These are phyloP conservation scores for Trypanosoma caninum DNA, from an alignment of 208 protist species.

Conservation along the genomic window DNA sequence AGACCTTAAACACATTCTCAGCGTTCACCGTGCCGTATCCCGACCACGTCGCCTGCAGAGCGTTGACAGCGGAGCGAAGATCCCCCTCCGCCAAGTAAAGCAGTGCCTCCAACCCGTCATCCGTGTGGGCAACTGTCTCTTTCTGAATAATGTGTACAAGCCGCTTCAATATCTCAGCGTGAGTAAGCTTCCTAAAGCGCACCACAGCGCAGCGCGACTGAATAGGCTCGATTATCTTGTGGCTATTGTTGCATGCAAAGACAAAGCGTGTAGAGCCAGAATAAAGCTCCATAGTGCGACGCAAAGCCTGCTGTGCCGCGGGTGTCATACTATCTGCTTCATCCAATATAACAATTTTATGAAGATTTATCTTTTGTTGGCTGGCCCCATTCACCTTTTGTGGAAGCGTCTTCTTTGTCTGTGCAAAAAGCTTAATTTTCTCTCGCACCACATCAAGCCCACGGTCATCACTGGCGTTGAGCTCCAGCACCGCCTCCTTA, in stretches of 20 bases:
- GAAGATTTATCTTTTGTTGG: slow-evolving; percentile 46
- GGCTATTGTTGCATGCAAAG: slow-evolving; percentile 98
- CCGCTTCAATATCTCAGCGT: slow-evolving; percentile 92
- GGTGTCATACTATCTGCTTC: slow-evolving; percentile 99
- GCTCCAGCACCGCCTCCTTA: slow-evolving; percentile 97
- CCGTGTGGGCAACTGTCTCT: slow-evolving; percentile 91
- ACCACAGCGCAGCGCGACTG: slow-evolving; percentile 94
- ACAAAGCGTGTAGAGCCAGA: slow-evolving; percentile 98
- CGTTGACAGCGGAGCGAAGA: slow-evolving; percentile 97
- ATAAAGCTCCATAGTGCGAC: slow-evolving; percentile 98
- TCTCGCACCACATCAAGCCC: slow-evolving; percentile 98
- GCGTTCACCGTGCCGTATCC: slow-evolving; percentile 95
- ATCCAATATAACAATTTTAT: slow-evolving; percentile 99
- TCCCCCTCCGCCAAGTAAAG: slow-evolving; percentile 98
- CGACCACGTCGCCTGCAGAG: slow-evolving; percentile 95
- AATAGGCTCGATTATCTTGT: slow-evolving; percentile 99
- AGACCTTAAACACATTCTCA: slow-evolving; percentile 99
- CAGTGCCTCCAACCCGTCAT: slow-evolving; percentile 96
- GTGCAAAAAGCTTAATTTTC: slow-evolving; percentile 99
- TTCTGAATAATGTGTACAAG: slow-evolving; percentile 88
- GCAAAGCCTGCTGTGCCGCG: slow-evolving; percentile 97
- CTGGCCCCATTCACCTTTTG: slow-evolving; percentile 31
- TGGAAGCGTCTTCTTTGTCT: slow-evolving; percentile 92
- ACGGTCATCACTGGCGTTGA: slow-evolving; percentile 99
- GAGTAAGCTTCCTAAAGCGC: slow-evolving; percentile 77